Evolutionary conservation across 352 stramenopile species (phyloP).

Genomic region (Thalassiosira exigua): DNA sequence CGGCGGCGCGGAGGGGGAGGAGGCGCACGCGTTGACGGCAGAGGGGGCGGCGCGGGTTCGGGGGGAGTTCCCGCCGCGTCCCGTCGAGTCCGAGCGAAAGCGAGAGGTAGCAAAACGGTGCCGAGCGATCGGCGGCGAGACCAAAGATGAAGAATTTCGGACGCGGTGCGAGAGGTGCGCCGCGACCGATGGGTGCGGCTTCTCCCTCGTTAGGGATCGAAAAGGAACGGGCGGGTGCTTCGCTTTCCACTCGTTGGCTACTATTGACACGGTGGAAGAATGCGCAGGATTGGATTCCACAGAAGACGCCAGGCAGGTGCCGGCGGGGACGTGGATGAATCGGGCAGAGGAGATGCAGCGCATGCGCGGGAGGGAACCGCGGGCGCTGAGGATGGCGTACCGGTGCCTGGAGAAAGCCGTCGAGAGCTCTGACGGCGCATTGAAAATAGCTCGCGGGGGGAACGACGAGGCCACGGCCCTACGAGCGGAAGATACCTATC

Average conservation of each 20-base stretch:
- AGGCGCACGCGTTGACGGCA: background rate
- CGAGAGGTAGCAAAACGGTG: background rate
- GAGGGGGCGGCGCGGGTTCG: background rate
- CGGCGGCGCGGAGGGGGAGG: too few relatives aligned
- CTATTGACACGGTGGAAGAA: background rate
- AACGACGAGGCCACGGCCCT: too few relatives aligned
- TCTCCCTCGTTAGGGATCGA: constrained; percentile 11
- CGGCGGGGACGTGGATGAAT: constrained; percentile 1
- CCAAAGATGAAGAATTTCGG: background rate
- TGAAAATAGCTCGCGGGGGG: too few relatives aligned
- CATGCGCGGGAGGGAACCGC: background rate
- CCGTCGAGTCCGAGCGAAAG: background rate
- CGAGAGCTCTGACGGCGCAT: background rate
- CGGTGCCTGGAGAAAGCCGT: background rate
- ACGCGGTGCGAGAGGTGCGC: constrained; percentile 3
- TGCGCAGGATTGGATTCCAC: background rate
- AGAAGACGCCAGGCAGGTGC: background rate
- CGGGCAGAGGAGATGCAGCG: background rate
- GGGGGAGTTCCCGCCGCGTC: background rate
- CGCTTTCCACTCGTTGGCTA: background rate
- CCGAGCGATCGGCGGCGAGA: background rate
- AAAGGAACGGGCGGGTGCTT: background rate
- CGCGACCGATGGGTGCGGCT: constrained; percentile 1
- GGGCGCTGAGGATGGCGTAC: constrained; percentile 2
- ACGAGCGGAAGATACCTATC: too few relatives aligned